Evolutionary conservation across 768 basidiomycete species (phyloP), one percentile per base, ranked within the genome.

Genomic region (Pholiota conissans): DNA sequence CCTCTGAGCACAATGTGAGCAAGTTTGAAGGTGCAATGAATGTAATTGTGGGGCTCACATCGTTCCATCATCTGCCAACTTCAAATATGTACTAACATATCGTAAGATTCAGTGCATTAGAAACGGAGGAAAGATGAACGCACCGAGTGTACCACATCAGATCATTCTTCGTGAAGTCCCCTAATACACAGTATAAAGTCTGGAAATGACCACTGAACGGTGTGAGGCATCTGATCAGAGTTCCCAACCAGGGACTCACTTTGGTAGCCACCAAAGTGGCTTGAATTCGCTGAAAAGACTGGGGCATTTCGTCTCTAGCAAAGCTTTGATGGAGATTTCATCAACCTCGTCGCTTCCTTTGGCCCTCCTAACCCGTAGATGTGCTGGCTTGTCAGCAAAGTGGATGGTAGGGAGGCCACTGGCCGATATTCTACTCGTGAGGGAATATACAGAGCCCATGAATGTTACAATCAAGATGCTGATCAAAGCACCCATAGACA

Each of bases 21-120:
- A 16, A n/a, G n/a, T n/a, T 47, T 47, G 16, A 35, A 24, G 30
- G 32, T 30, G 18, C 34, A 35, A 16, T 34, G 20, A 52, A 46
- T 22, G 30, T 48, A 24, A 32, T 6, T 7, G 50, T 49, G 11
- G 20, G 14, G 70, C 82, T 62, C 64, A 88, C 87, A 89, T 58
- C 24, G 86, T 88, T 7, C 87, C 87, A 29, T 86, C 86, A 61
- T 89, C 87, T 16, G 73, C 67, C 18, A 84, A 69, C 16, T 75
- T 75, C 46, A 89, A 67, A 65, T 73, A 75, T 68, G 71, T 81
- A 74, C 81, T 77, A 48, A 28, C 27, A 16, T 26, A 28, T 20
- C 13, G 11, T 49, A 32, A 63, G 35, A 28, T 57, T 11, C 37
- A 52, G 11, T 40, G 20, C 20, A 14, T 24, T 24, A 40, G 26